Conservation (phyloP, 2,329 filamentous ascomycete genomes). For the Colletotrichum somersetense region DNA sequence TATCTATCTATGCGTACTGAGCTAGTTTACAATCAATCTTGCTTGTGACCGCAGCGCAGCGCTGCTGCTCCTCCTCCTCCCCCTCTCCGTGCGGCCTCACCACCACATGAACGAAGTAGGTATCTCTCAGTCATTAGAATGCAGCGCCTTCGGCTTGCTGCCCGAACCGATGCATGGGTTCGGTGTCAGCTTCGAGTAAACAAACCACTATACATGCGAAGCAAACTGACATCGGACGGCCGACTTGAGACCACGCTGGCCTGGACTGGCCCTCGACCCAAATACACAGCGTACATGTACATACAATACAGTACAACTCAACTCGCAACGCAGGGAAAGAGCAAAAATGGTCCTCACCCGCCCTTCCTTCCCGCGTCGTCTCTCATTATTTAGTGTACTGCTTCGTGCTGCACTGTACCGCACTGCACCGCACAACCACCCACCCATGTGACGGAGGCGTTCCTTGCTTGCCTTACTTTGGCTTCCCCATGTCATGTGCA, state of each 20-base stretch:
- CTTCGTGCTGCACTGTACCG: not conserved
- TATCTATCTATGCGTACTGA: no score
- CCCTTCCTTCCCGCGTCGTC: not conserved
- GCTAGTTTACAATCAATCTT: no score
- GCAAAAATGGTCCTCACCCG: not conserved
- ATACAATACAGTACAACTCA: no score
- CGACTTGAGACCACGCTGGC: not conserved
- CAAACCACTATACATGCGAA: not conserved
- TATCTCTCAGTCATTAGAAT: not conserved
- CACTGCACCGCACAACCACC: not conserved
- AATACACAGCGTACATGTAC: not conserved
- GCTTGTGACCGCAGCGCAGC: no score
- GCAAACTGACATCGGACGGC: conserved; percentile 12
- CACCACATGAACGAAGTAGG: not conserved
- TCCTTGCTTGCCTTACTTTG: not conserved
- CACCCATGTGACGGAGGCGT: conserved; percentile 7
- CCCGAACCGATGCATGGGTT: conserved; percentile 7
- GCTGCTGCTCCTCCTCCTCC: no score
- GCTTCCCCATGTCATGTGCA: not conserved
- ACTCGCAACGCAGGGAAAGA: no score
- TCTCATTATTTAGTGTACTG: no score
- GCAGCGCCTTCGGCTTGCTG: not conserved
- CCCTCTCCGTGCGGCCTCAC: no score
- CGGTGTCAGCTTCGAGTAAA: conserved; percentile 24
- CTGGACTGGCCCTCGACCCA: not conserved